Evolutionary conservation across 2,329 filamentous ascomycete species (phyloP).

Genomic region (Colletotrichum spaethianum): DNA sequence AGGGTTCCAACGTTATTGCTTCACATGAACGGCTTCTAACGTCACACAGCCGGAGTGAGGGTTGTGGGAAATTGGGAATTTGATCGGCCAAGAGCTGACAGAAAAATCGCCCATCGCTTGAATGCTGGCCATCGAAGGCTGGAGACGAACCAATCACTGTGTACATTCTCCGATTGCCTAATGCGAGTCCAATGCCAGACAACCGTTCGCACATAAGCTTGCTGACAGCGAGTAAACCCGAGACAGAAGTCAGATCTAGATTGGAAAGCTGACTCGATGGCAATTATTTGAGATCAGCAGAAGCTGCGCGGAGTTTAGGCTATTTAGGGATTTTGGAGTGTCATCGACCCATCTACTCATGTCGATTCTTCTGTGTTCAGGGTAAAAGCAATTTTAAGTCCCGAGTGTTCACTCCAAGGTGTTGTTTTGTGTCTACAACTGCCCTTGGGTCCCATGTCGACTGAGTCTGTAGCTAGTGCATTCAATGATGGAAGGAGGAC

Average conservation of each 20-base stretch:
- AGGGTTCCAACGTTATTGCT: no score
- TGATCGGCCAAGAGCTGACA: background rate
- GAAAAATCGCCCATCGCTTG: background rate
- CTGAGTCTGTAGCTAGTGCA: background rate
- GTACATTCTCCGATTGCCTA: no score
- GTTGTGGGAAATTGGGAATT: no score
- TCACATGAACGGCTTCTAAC: background rate
- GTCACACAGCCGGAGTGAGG: no score
- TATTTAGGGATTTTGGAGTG: background rate
- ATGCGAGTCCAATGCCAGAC: background rate
- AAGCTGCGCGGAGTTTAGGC: background rate
- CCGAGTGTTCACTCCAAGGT: conserved; percentile 34
- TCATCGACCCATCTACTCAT: background rate
- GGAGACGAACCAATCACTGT: background rate
- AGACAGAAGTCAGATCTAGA: no score
- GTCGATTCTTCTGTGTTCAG: background rate
- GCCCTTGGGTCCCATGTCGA: no score
- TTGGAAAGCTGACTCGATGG: no score
- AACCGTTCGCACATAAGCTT: background rate
- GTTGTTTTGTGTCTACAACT: background rate
- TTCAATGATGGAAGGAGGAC: background rate
- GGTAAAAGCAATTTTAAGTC: conserved; percentile 12
- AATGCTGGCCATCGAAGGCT: background rate
- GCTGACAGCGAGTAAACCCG: background rate
- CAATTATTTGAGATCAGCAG: no score